Evolutionary conservation across 192 early-diverging fungal species (phyloP).

Genomic region (Coemansia asiatica): DNA sequence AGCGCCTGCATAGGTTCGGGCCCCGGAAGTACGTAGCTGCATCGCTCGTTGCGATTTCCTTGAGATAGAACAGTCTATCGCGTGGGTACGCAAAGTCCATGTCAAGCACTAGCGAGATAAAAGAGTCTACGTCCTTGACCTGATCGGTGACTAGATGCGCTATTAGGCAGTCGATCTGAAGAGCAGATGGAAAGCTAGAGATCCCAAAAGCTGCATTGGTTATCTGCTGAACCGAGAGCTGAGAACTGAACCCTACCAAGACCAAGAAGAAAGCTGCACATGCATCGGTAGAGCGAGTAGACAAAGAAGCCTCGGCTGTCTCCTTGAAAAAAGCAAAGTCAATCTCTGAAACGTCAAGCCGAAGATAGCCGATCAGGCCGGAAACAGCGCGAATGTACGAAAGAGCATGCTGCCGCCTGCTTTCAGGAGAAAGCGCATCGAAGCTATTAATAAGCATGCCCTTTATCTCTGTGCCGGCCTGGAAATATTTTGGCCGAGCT

Average conservation of each 20-base stretch:
- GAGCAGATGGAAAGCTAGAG: conserved; percentile 1
- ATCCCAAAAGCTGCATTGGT: conserved; percentile 9
- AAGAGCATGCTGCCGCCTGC: conserved; percentile 9
- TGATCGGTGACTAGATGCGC: conserved; percentile 30
- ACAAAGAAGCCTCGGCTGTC: conserved; percentile 6
- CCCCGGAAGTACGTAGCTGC: conserved; percentile 10
- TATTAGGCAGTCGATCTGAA: conserved; percentile 29
- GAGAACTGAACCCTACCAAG: conserved; percentile 31
- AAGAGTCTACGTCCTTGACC: conserved; percentile 18
- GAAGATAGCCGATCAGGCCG: conserved; percentile 36
- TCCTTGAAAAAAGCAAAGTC: conserved; percentile 23
- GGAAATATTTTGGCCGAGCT: conserved; percentile 23
- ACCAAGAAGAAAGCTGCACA: conserved; percentile 33
- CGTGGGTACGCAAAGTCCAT: conserved; percentile 49
- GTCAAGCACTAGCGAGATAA: conserved; percentile 16
- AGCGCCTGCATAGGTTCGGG: conserved; percentile 20
- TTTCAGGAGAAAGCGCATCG: background rate
- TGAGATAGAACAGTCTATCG: conserved; percentile 46
- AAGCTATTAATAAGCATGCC: conserved; percentile 18
- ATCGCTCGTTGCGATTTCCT: conserved; percentile 26
- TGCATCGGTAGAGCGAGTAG: background rate
- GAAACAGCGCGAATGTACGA: conserved; percentile 26
- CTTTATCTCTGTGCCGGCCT: conserved; percentile 26
- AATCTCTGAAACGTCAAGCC: conserved; percentile 18
- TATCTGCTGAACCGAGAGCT: conserved; percentile 13